phyloP scores from a whole-genome alignment of 768 basidiomycete species.

The Termitomyces sp. region DNA sequence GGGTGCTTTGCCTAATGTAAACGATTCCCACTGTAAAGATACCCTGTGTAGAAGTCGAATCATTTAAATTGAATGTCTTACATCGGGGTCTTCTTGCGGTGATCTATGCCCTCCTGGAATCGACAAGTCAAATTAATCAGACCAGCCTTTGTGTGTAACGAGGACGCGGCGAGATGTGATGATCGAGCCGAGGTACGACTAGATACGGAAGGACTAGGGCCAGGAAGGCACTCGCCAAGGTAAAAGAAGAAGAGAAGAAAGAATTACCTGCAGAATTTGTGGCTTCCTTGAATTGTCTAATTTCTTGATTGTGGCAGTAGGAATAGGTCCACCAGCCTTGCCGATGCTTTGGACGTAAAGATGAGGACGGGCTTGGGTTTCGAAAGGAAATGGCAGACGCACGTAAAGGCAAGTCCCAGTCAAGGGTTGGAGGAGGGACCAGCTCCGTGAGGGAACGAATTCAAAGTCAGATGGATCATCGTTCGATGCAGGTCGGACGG shows the following conservation, averaged over 20 bases:
- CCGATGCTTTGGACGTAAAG: constrained; percentile 50
- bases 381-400: constrained; percentile 29
- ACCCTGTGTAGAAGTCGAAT: constrained; percentile 15
- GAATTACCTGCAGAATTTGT: constrained; percentile 58
- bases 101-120: constrained; percentile 64
- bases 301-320: constrained; percentile 91
- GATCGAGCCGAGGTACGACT: constrained; percentile 5
- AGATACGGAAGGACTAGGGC: constrained; percentile 3
- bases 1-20: constrained; percentile 71
- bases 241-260: constrained; percentile 15
- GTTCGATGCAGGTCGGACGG: constrained; percentile 31
- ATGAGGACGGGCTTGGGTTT: constrained; percentile 21
- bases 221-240: constrained; percentile 7
- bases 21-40: constrained; percentile 60
- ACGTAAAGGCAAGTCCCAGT: constrained; percentile 83
- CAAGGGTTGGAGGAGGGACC: constrained; percentile 78
- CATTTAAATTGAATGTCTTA: constrained; percentile 29
- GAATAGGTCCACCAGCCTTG: constrained; percentile 98
- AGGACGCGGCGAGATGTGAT: constrained; percentile 1
- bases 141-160: not conserved
- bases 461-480: constrained; percentile 52
- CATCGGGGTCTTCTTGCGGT: constrained; percentile 82
- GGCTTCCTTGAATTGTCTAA: constrained; percentile 93
- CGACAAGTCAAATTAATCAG: constrained; percentile 11
- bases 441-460: constrained; percentile 66